Base-by-base conservation (phyloP, 441 rosid genomes). In the Kokia cookei region DNA sequence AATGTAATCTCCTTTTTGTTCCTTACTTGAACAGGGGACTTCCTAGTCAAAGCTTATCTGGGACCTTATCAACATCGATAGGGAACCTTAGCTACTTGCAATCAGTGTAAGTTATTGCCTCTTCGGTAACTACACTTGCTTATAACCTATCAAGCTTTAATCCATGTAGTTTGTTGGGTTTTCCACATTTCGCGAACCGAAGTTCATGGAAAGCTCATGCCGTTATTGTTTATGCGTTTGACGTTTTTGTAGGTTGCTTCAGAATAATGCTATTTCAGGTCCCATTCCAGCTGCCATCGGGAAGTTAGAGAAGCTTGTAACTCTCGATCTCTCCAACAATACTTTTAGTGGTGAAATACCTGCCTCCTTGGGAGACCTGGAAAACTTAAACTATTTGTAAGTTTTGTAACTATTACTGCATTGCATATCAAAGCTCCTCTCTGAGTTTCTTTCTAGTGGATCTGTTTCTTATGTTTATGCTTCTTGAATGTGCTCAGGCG, bases 31-130 rank as follows among this genome's bases (percentile, higher is more conserved):
- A 77, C 87, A 94, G 99, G 73, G 97, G 87, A 71, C 88, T 94
- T 85, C 99, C 97, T n/a, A 93, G 97, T 73, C 99, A 93, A 82
- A 88, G 90, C 85, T 79, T 94, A 78, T 91, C 98, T n/a, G 99
- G 99, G 74, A 88, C 89, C 78, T 83, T 94, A 77, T 90, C 98
- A 75, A 88, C 97, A 19, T 79, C 79, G 65, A 90, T 94, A 55
- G 99, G 94, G 64, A 93, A 93, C 85, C 96, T 94, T 63, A 84
- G 86, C n/a, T 72, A 88, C 83, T 80, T 94, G 81, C 96, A 90
- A 71, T 82, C 96, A 66, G 98, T 94, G 99, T 94, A 84, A 82
- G 92, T 80, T 61, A 65, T 14, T 75, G n/a, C 66, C 77, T 64
- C 61, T 27, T 24, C 11, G 47, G 9, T 50, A 54, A 32, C 50